Evolutionary conservation across 139 green algal genomes (phyloP).

Genomic region (Coccomyxa sp.): DNA sequence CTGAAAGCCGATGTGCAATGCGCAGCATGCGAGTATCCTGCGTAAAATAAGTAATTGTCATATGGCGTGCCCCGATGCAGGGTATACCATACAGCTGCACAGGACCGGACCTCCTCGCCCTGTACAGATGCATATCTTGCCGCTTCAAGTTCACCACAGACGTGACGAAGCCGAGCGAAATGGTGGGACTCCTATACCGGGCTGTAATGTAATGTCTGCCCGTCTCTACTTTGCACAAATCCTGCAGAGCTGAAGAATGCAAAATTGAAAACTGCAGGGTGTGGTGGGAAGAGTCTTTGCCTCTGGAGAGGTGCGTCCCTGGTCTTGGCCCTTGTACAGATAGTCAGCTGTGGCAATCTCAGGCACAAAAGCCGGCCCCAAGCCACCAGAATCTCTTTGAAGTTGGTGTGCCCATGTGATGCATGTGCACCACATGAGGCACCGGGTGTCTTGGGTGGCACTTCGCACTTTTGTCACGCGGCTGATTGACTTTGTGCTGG

Average conservation of each 20-base stretch:
- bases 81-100: conserved; percentile 73
- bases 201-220: not conserved
- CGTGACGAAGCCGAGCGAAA: conserved; percentile 36
- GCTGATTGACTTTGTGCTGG: no score
- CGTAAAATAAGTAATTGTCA: no score
- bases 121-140: conserved; percentile 83
- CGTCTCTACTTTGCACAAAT: not conserved
- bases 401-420: not conserved
- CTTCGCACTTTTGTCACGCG: no score
- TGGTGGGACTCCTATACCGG: not conserved
- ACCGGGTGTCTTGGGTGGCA: no score
- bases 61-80: conserved; percentile 26
- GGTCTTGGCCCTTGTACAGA: not conserved
- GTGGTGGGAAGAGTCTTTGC: conserved; percentile 41
- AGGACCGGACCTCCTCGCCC: conserved; percentile 73
- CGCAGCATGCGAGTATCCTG: no score
- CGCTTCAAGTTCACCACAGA: conserved; percentile 81
- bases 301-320: conserved; percentile 29
- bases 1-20: no score
- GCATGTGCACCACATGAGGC: not conserved
- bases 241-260: not conserved
- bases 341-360: not conserved
- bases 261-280: conserved; percentile 3
- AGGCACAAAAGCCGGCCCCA: no score
- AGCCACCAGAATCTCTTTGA: not conserved